phyloP scores from a whole-genome alignment of 495 filamentous ascomycete genomes.

The Annulohypoxylon nitens region DNA sequence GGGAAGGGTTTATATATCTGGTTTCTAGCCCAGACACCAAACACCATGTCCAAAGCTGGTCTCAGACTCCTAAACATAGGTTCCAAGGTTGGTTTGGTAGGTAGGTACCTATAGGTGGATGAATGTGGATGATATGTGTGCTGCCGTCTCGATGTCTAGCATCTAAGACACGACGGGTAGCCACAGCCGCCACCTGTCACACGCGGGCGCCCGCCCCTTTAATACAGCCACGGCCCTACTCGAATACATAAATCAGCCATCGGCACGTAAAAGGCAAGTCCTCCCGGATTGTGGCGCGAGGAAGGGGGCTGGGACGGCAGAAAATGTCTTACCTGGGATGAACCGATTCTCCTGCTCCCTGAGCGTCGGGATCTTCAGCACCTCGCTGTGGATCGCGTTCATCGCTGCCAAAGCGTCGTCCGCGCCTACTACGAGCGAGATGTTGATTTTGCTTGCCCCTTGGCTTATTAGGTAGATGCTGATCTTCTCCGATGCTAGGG shows the following conservation, averaged over 20 bases:
- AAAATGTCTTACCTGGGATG: slow-evolving; percentile 47
- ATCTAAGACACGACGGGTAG: neutral
- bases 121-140: no score
- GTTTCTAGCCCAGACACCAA: neutral
- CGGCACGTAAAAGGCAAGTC: slow-evolving; percentile 12
- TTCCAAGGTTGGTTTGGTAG: neutral
- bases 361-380: slow-evolving; percentile 56
- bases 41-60: neutral
- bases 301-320: neutral
- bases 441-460: slow-evolving; percentile 59
- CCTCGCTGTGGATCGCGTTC: slow-evolving; percentile 57
- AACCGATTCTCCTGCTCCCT: slow-evolving; percentile 52
- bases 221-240: slow-evolving; percentile 48
- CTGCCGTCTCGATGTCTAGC: neutral
- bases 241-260: slow-evolving; percentile 12
- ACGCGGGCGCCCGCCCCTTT: slow-evolving; percentile 28
- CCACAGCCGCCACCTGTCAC: slow-evolving; percentile 21
- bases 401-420: slow-evolving; percentile 55
- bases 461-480: slow-evolving; percentile 59
- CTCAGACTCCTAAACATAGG: neutral
- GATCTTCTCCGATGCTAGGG: slow-evolving; percentile 54
- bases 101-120: no score
- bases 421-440: slow-evolving; percentile 57
- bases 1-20: neutral
- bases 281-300: neutral